Base-by-base conservation (phyloP, 495 filamentous ascomycete species). In the Penicillium samsonianum region DNA sequence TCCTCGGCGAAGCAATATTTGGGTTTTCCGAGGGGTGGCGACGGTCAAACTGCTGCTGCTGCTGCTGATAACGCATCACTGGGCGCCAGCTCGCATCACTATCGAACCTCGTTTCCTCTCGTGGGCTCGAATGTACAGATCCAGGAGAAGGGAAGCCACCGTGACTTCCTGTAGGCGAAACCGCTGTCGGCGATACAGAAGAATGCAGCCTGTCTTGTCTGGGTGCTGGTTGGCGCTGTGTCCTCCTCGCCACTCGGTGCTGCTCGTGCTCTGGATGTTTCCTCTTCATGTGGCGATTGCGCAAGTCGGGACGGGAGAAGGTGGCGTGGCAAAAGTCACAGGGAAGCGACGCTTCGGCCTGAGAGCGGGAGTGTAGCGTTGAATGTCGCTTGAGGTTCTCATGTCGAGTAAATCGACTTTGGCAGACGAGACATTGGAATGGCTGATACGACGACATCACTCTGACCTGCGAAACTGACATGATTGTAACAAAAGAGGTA, bases 341-440 rank as follows among this genome's bases (percentile, higher is more conserved):
- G 16, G 64, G 50, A 3, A 74, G 48, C 12, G 65, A 56, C 7
- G 52, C 48, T 8, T 65, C 59, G 26, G 60, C 57, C 25, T 60
- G 63, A 10, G 64, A 67, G 8, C 70, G 68, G 19, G 63, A 60
- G 51, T 74, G 72, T 10, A 73, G 57, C 2, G 61, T 59, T 16
- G 70, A 62, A 63, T 74, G 72, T 45, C 72, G 67, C 53, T 74
- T 74, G 61, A 74, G 70, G 52, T 74, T 74, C 53, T 74, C 72
- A 54, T 73, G 68, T 43, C 72, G 62, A 28, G 70, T 74, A 49
- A 74, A 74, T 11, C 72, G 72, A 31, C 63, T 68, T 42, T 61
- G 62, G 50, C 72, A 74, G 40, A 68, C 44, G 7, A 61, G 35
- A 56, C 72, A 74, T 52, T 74, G 70, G 42, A 73, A 74, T 23